Base-by-base conservation (phyloP, 257 asterid species). In the Solanum ahanhuiri region DNA sequence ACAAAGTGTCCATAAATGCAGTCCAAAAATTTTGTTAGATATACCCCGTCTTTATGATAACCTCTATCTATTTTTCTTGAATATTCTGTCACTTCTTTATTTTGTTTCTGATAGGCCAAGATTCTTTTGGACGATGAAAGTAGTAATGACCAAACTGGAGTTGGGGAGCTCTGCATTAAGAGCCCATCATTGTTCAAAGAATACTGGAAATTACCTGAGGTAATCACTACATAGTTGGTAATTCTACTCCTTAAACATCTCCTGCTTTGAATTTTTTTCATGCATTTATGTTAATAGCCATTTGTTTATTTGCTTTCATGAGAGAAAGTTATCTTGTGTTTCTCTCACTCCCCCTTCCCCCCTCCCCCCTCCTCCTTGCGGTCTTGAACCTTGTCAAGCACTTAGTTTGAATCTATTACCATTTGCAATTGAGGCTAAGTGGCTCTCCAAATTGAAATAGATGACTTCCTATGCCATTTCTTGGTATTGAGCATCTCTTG, bases 161-260 rank as follows among this genome's bases (percentile, higher is more conserved):
- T 88, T 8, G 99, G 99, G 6, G 99, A 96, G 89, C 99, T 96
- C 58, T 95, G 94, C 90, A 91, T 95, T 41, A 96, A 88, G 90
- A 96, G 99, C 77, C 98, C 99, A 79, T 96, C 99, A 30, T 87
- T 94, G 87, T 96, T 96, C 93, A 94, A 91, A 89, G 98, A 93
- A 88, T 96, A 96, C 76, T 96, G 99, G 99, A 95, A 95, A 85
- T 95, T 93, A 83, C 98, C 98, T 7, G 92, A 94, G 98, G 99
- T 96, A 90, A 23, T 89, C 73, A 54, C 9, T 73, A n/a, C 57
- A 76, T n/a, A 76, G 12, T 76, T 6, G 58, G 83, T 3, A 76
- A 23, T 39, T 39, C 60, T 76, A 76, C 83, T 39, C 6, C 31
- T 48, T 33, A 20, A 71, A 43, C 14, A 72, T 71, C 45, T 23